Conservation (phyloP, 495 filamentous ascomycete species). For the Penicillium argentinense region DNA sequence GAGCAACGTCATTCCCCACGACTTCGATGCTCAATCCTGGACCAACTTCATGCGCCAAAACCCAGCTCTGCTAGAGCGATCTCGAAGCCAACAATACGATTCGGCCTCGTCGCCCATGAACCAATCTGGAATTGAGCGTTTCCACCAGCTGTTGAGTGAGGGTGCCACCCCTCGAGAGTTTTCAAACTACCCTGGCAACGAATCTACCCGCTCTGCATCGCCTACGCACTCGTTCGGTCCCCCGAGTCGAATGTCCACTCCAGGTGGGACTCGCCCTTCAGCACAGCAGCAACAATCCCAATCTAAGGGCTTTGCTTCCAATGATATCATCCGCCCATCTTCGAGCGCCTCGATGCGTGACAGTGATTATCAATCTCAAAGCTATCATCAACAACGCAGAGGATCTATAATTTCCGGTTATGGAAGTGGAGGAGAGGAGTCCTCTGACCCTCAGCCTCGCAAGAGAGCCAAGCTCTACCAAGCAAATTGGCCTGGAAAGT, state of each 20-base stretch:
- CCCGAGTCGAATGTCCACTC: constrained; percentile 40
- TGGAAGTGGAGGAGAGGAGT: constrained; percentile 63
- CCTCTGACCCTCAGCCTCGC: constrained; percentile 57
- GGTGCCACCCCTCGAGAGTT: constrained; percentile 45
- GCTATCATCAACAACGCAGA: constrained; percentile 31
- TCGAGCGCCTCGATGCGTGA: constrained; percentile 51
- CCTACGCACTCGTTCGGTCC: constrained; percentile 37
- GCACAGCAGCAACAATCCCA: constrained; percentile 26
- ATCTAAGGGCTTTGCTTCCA: constrained; percentile 25
- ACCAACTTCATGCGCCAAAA: constrained; percentile 62
- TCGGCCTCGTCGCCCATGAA: constrained; percentile 42
- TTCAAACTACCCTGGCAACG: constrained; percentile 28
- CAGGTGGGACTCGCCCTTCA: constrained; percentile 28
- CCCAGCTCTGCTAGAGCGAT: constrained; percentile 43
- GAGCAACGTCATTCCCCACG: constrained; percentile 59
- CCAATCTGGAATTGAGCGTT: constrained; percentile 54
- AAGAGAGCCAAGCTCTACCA: constrained; percentile 73
- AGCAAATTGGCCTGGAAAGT: constrained; percentile 64
- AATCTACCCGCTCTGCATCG: constrained; percentile 34
- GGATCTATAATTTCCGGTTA: constrained; percentile 58
- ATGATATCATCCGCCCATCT: constrained; percentile 43
- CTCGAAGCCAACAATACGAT: constrained; percentile 31
- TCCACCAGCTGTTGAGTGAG: constrained; percentile 51
- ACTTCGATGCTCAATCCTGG: constrained; percentile 71
- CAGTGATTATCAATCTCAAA: constrained; percentile 31